phyloP scores from a whole-genome alignment of 2,329 filamentous ascomycete species.

The Trichophyton simii region DNA sequence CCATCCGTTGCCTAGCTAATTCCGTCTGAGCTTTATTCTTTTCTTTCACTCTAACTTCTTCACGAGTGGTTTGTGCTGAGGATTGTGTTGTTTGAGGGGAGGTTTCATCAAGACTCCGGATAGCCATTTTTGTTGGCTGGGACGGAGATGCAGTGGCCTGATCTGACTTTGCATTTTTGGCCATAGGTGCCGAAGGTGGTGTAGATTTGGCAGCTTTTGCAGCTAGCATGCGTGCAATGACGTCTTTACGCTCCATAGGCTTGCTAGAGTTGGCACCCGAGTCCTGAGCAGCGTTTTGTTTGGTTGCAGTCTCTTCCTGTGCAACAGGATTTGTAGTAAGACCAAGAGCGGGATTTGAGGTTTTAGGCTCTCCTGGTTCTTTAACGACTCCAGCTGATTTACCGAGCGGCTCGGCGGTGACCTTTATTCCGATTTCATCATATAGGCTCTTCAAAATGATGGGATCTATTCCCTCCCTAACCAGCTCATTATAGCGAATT shows the following conservation, averaged over 20 bases:
- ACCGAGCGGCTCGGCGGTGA: slow-evolving; percentile 14
- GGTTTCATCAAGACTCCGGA: background rate
- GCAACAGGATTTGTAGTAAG: background rate
- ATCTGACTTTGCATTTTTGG: background rate
- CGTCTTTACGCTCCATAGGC: slow-evolving; percentile 57
- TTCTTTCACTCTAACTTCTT: slow-evolving; percentile 24
- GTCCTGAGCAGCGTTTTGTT: background rate
- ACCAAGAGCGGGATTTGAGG: background rate
- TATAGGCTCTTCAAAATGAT: slow-evolving; percentile 53
- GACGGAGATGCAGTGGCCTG: background rate
- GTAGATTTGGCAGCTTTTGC: slow-evolving; percentile 49
- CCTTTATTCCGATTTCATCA: slow-evolving; percentile 50
- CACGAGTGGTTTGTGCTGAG: background rate
- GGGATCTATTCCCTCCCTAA: slow-evolving; percentile 59
- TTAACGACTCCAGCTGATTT: background rate
- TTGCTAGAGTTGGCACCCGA: slow-evolving; percentile 19
- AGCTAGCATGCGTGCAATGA: slow-evolving; percentile 64
- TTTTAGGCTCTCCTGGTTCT: background rate
- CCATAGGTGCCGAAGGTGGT: background rate
- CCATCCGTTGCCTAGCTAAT: slow-evolving; percentile 64
- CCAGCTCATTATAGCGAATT: slow-evolving; percentile 59
- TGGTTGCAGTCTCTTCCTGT: background rate
- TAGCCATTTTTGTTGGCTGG: background rate
- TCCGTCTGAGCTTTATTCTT: slow-evolving; percentile 58
- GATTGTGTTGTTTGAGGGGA: background rate